Base-by-base conservation (phyloP, 2,329 filamentous ascomycete genomes). In the Trichophyton rubrum region DNA sequence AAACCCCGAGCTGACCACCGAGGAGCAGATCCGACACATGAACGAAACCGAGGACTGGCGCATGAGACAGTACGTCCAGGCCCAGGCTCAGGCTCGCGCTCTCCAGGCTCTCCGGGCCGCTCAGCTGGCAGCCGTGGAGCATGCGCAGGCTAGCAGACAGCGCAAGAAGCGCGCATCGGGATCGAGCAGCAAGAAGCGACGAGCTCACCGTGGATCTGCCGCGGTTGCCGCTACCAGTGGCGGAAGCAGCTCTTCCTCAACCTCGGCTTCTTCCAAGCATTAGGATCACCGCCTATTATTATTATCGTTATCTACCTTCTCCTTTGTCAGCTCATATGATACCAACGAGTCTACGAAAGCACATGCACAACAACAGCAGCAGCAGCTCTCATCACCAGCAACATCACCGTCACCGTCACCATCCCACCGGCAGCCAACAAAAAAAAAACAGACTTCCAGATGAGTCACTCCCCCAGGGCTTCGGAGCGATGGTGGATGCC, bases 61-160 rank as follows among this genome's bases (percentile, higher is more conserved):
- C 20, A 69, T 68, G 11, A 70, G 70, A 15, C 73, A 74, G 64
- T 67, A 74, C 24, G 73, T 73, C 11, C 72, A 74, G 62, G 73
- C 75, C 5, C 71, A 75, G 27, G 73, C 74, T 15, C 72, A 74
- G 61, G 73, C 72, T 5, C 71, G 72, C 55, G 73, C 73, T 2
- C 72, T 73, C 61, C 73, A 74, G 58, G 73, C 72, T 4, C 62
- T 73, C 38, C 71, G 73, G 27, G 67, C 70, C 15, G 66, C 72
- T 6, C 72, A 74, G 62, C 62, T 71, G 15, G 65, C 66, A 4
- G 62, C 63, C 20, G 67, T 62, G 2, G 64, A 67, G 61, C 65
- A 65, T 33, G 22, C 17, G 27, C 63, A 65, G 53, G 64, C 63
- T 27, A 56, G 64, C 22, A 65, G 65, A 51, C 66, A 65, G 41